These are phyloP conservation scores for Camellia granthamiana DNA, from an alignment of 148 eudicot genomes.

Conservation along the genomic window DNA sequence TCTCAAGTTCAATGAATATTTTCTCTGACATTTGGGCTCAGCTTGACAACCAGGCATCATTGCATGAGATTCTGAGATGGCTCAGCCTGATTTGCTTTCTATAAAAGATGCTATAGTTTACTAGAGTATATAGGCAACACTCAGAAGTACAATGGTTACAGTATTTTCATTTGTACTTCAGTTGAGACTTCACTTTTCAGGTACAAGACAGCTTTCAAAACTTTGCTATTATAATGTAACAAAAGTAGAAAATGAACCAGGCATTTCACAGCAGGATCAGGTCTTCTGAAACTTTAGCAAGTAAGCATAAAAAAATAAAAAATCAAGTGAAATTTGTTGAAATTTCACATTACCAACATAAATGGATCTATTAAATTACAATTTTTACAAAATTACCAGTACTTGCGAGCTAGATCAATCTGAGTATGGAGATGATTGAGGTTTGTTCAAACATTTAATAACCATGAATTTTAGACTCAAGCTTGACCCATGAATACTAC, in stretches of 20 bases:
- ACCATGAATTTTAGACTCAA: neutral
- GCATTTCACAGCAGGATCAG: slow-evolving; percentile 2
- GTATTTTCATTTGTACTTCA: neutral
- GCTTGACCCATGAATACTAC: neutral
- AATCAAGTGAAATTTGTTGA: neutral
- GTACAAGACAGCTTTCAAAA: neutral
- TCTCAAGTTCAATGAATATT: too few species aligned
- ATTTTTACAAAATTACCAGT: neutral
- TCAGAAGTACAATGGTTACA: neutral
- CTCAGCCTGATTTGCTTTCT: neutral
- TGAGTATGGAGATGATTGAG: neutral
- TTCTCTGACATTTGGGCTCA: neutral
- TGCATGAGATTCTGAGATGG: neutral
- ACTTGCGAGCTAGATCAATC: neutral
- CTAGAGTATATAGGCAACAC: neutral
- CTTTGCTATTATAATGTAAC: neutral
- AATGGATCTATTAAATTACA: neutral
- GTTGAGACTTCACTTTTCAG: neutral
- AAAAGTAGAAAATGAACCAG: neutral
- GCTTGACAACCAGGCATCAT: neutral
- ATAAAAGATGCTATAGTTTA: neutral
- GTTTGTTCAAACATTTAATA: neutral
- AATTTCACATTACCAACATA: neutral
- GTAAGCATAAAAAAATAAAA: neutral
- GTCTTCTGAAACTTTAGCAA: neutral